Evolutionary conservation across 345 rosid species (phyloP).

Genomic region (Viola odorata): DNA sequence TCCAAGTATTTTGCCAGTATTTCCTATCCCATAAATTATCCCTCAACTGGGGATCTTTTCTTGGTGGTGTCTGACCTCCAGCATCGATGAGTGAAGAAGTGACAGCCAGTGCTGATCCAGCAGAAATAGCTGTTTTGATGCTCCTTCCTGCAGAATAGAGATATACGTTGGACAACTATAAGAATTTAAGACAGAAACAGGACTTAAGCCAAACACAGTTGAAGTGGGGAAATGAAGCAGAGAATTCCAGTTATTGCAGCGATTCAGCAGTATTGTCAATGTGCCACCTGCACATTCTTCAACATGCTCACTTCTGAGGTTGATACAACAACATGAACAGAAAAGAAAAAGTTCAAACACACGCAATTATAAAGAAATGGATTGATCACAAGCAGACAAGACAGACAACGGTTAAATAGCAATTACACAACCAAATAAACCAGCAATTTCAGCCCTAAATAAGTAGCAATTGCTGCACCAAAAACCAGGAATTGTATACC

Average conservation of each 20-base stretch:
- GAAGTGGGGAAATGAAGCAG: not conserved
- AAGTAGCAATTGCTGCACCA: too few species aligned
- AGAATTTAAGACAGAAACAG: conserved; percentile 1
- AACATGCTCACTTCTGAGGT: too few species aligned
- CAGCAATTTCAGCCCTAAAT: too few species aligned
- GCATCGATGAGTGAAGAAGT: conserved; percentile 79
- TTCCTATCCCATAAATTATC: conserved; percentile 22
- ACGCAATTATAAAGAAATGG: not conserved
- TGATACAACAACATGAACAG: too few species aligned
- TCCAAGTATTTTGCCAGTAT: conserved; percentile 5
- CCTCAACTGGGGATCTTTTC: conserved; percentile 48
- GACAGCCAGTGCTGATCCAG: conserved; percentile 81
- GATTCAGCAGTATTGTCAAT: too few species aligned
- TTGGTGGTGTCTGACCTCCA: conserved; percentile 87
- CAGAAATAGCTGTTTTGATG: conserved; percentile 74
- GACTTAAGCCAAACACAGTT: not conserved
- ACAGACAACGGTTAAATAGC: too few species aligned
- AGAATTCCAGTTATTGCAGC: too few species aligned
- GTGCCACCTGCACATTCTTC: too few species aligned
- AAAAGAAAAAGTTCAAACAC: not conserved
- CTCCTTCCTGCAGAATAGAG: conserved; percentile 55
- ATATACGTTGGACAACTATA: not conserved
- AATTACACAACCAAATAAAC: too few species aligned
- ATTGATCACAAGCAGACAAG: too few species aligned
- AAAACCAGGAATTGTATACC: too few species aligned